These are phyloP conservation scores for Hyaloscypha variabilis DNA, from an alignment of 495 filamentous ascomycete species.

Conservation along the genomic window DNA sequence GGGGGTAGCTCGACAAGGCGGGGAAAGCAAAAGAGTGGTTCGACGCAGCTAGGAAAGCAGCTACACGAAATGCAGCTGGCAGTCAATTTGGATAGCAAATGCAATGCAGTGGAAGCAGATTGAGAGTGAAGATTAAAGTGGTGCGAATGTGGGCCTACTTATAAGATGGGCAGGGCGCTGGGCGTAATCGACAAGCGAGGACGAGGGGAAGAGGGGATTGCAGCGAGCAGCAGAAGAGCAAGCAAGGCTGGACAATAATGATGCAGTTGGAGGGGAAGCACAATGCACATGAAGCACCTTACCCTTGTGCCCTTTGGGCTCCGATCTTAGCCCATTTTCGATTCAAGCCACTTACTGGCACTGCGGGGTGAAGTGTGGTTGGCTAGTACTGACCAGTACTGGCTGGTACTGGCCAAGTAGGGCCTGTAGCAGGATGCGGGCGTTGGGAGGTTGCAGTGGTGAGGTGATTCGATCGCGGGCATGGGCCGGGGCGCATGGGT, in stretches of 20 bases:
- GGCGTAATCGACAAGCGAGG: not conserved
- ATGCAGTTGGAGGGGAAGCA: slow-evolving; percentile 4
- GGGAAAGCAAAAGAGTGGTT: not conserved
- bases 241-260: slow-evolving; percentile 3
- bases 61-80: not conserved
- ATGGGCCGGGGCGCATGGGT: no score
- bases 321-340: not conserved
- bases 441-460: no score
- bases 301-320: not conserved
- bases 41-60: not conserved
- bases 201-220: not conserved
- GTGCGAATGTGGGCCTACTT: slow-evolving; percentile 2
- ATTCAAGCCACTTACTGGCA: not conserved
- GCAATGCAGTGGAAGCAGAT: not conserved
- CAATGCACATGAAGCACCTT: not conserved
- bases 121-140: not conserved
- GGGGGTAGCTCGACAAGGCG: not conserved
- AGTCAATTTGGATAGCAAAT: not conserved
- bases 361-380: not conserved
- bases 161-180: not conserved
- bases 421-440: no score
- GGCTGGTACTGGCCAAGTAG: no score
- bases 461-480: no score
- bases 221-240: not conserved
- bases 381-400: no score